These are phyloP conservation scores for Hypoxylon fragiforme DNA, from an alignment of 495 filamentous ascomycete genomes.

Conservation along the genomic window DNA sequence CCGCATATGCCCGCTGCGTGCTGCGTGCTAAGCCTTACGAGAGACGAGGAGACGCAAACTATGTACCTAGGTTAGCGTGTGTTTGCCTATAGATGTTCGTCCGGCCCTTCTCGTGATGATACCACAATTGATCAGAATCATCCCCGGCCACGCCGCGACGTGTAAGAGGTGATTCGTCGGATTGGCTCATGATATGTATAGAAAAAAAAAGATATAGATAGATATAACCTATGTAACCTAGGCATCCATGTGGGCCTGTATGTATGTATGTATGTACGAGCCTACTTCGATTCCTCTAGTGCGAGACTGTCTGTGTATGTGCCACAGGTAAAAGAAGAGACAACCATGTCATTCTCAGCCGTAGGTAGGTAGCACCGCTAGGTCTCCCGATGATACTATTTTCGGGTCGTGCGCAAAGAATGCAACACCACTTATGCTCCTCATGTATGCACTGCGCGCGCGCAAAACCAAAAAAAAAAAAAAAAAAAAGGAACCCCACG, in stretches of 20 bases:
- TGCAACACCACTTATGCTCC: no score
- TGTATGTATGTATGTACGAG: no score
- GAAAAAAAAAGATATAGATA: not conserved
- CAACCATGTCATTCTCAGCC: constrained; percentile 22
- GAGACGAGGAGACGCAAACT: not conserved
- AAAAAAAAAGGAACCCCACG: constrained; percentile 14
- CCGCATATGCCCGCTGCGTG: constrained; percentile 32
- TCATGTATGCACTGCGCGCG: constrained; percentile 25
- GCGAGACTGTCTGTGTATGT: not conserved
- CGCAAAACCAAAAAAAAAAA: no score
- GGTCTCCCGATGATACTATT: constrained; percentile 20
- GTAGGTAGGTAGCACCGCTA: not conserved
- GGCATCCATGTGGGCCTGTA: no score
- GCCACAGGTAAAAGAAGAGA: not conserved
- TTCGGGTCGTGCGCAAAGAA: constrained; percentile 20
- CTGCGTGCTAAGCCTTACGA: constrained; percentile 35
- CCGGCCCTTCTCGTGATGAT: no score
- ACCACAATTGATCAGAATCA: no score
- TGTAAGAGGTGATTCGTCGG: not conserved
- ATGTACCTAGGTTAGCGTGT: no score
- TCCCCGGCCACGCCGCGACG: no score
- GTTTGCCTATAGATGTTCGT: no score
- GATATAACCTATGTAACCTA: no score
- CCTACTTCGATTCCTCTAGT: no score
- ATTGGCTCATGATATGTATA: no score